Conservation (phyloP, 2,329 filamentous ascomycete genomes). For the Aurifilum marmelostoma region DNA sequence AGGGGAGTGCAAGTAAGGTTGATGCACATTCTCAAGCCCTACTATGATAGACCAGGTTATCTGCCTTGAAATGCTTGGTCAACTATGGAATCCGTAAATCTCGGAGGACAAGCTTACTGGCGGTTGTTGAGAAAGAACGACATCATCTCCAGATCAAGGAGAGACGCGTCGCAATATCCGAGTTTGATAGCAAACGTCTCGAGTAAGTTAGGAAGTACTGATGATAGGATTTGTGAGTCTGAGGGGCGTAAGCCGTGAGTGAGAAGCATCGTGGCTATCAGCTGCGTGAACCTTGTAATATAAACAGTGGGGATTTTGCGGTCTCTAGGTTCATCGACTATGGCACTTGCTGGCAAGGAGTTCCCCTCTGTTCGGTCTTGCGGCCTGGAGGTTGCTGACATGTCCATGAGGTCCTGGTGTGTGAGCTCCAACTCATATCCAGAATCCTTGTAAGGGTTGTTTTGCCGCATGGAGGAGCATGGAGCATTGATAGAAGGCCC, state of each 20-base stretch:
- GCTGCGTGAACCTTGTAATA: neutral
- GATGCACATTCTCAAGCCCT: neutral
- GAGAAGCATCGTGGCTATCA: neutral
- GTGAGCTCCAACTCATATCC: no score
- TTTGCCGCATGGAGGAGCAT: no score
- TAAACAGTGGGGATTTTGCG: neutral
- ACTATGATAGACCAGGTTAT: neutral
- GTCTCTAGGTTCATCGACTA: no score
- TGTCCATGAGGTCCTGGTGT: no score
- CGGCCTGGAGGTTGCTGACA: no score
- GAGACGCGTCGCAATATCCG: slow-evolving; percentile 1
- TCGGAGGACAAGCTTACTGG: neutral
- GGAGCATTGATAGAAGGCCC: no score
- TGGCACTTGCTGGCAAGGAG: no score
- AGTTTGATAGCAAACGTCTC: slow-evolving; percentile 8
- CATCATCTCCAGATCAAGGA: neutral
- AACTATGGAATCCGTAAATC: neutral
- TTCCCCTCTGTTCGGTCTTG: no score
- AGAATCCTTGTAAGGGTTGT: no score
- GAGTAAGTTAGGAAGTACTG: neutral
- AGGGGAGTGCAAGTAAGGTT: no score
- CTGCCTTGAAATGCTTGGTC: neutral
- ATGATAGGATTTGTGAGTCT: neutral
- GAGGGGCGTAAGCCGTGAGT: neutral
- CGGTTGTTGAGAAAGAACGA: slow-evolving; percentile 17